Evolutionary conservation across 768 basidiomycete genomes (phyloP).

Genomic region (Tricholomella constricta): DNA sequence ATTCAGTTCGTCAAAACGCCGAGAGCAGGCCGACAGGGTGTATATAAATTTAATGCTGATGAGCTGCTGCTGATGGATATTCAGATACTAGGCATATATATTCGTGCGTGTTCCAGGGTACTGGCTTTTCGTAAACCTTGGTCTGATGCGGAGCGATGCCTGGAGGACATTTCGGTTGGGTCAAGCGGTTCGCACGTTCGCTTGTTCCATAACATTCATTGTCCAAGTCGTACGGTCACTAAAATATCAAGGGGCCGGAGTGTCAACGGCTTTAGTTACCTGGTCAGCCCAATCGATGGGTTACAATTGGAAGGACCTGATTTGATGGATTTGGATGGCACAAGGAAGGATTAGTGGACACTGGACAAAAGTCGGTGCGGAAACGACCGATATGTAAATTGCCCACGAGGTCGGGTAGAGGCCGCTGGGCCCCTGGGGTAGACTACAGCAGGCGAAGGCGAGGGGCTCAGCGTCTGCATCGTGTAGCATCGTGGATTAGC

Average conservation of each 20-base stretch:
- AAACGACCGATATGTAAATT: background rate
- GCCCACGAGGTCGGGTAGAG: background rate
- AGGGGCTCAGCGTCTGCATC: background rate
- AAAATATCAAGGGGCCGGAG: background rate
- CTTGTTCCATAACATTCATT: background rate
- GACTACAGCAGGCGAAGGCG: background rate
- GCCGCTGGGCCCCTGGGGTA: background rate
- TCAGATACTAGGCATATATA: too few species aligned
- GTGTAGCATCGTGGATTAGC: background rate
- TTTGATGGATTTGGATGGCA: background rate
- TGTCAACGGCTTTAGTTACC: too few species aligned
- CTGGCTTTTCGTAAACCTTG: too few species aligned
- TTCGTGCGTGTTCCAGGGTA: too few species aligned
- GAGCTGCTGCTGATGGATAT: too few species aligned
- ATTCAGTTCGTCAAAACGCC: too few species aligned
- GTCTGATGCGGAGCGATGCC: too few species aligned
- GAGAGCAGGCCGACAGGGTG: too few species aligned
- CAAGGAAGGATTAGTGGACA: background rate
- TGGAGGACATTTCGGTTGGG: too few species aligned
- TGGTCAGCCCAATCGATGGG: constrained; percentile 4
- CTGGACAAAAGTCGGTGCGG: background rate
- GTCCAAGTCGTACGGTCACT: background rate
- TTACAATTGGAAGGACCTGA: background rate
- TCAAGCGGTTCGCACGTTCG: background rate
- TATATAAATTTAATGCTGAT: too few species aligned